A percentile compares a stretch with the other conserved stretches of the same genome.
Conservation (phyloP, 371 early-diverging fungal genomes). For the Mucor ambiguus region DNA sequence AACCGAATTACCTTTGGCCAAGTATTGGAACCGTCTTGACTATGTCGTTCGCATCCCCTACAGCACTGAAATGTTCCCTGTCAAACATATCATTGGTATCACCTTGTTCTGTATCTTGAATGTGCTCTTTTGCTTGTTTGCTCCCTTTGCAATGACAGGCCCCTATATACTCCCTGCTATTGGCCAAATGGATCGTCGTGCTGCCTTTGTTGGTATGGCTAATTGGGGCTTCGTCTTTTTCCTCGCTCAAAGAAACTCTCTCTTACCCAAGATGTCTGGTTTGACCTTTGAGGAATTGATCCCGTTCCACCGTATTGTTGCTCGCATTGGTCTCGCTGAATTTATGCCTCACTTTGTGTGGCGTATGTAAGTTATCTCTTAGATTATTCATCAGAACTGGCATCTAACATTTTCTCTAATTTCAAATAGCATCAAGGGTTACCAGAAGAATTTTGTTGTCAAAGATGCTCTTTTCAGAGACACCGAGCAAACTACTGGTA, state of each 20-base stretch:
- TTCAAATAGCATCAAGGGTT: conserved; percentile 12
- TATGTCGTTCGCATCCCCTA: conserved; percentile 37
- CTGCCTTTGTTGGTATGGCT: conserved; percentile 44
- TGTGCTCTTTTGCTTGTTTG: conserved; percentile 32
- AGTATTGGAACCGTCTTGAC: conserved; percentile 17
- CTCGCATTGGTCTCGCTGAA: conserved; percentile 42
- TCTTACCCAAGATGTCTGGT: conserved; percentile 43
- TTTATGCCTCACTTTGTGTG: conserved; percentile 47
- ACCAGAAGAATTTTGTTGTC: conserved; percentile 10
- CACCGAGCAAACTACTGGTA: conserved; percentile 40
- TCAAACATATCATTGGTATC: conserved; percentile 44
- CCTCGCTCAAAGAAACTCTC: conserved; percentile 42
- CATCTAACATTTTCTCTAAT: neutral
- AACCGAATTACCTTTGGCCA: conserved; percentile 7
- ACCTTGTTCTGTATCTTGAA: conserved; percentile 33
- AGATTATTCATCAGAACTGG: conserved; percentile 16
- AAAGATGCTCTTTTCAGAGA: conserved; percentile 34
- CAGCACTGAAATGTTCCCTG: conserved; percentile 39
- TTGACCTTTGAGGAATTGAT: conserved; percentile 45
- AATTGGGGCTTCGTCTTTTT: conserved; percentile 48
- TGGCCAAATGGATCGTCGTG: conserved; percentile 42
- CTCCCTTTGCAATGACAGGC: conserved; percentile 28
- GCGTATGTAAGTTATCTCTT: conserved; percentile 38
- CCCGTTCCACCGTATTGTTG: conserved; percentile 50
- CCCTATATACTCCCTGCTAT: conserved; percentile 22